Evolutionary conservation across 805 yeast genomes (phyloP).

Genomic region (Candida ponderosae): DNA sequence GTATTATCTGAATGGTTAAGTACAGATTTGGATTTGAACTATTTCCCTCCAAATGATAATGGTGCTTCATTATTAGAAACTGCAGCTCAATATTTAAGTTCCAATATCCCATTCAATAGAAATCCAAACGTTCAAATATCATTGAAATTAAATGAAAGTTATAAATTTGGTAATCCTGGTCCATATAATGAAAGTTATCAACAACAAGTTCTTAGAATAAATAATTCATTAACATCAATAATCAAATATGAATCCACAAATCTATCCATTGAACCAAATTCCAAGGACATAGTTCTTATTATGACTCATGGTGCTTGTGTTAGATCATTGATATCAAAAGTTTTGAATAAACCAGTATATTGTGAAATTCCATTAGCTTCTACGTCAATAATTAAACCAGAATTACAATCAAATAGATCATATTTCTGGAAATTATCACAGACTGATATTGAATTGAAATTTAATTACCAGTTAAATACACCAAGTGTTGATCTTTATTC

Average conservation of each 20-base stretch:
- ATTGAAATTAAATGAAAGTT: slow-evolving; percentile 25
- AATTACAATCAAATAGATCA: slow-evolving; percentile 1
- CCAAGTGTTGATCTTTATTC: slow-evolving; percentile 13
- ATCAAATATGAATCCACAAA: slow-evolving; percentile 22
- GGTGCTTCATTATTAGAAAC: slow-evolving; percentile 32
- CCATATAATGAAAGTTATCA: slow-evolving; percentile 32
- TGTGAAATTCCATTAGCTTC: slow-evolving; percentile 33
- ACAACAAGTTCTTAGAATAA: slow-evolving; percentile 28
- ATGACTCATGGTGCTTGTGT: slow-evolving; percentile 39
- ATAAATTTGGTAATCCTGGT: slow-evolving; percentile 32
- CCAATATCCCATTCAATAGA: slow-evolving; percentile 13
- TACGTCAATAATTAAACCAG: slow-evolving; percentile 15
- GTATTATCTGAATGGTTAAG: slow-evolving; percentile 36
- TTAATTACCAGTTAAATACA: background rate
- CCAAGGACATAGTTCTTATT: slow-evolving; percentile 25
- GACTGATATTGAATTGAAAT: slow-evolving; percentile 17
- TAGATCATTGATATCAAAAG: slow-evolving; percentile 28
- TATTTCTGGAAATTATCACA: slow-evolving; percentile 16
- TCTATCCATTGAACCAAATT: slow-evolving; percentile 16
- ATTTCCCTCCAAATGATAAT: slow-evolving; percentile 37
- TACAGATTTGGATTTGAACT: slow-evolving; percentile 28
- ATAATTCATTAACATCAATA: slow-evolving; percentile 24
- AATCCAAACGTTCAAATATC: slow-evolving; percentile 19
- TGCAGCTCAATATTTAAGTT: slow-evolving; percentile 29
- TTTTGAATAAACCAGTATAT: slow-evolving; percentile 28